Base-by-base conservation (phyloP, 768 basidiomycete species). In the Suillus cothurnatus region DNA sequence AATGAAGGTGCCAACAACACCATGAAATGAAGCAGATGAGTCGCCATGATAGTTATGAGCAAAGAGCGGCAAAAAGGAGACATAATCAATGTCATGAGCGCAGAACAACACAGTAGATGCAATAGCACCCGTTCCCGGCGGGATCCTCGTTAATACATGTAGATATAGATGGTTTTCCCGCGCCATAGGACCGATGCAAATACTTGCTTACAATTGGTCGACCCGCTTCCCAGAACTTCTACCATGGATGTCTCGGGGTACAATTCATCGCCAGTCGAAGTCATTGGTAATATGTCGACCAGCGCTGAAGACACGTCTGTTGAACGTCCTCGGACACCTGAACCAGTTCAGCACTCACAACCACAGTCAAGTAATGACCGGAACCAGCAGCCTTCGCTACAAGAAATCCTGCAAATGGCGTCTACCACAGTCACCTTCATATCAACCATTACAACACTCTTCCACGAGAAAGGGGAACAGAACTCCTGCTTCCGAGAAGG, bases 381-480 rank as follows among this genome's bases (percentile, higher is more conserved):
- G 23, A 26, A 19, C 36, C 38, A 26, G 23, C 15, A 3, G 2
- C 57, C 57, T 58, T 58, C 57, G 9, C 36, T 58, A 38, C 57
- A 58, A 39, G 57, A 58, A 39, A 58, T 58, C 57, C 57, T 58
- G 38, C 57, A 58, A 58, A 58, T 58, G 57, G 28, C 57, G 9
- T 58, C 57, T 26, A 58, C 57, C 17, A 58, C 57, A 39, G 36
- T 28, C 15, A 58, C 4, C 36, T 58, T 58, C 38, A 39, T 58
- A 39, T 39, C 57, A 58, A 39, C 36, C 36, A 58, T 58, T 26
- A 58, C 57, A 58, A 28, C 57, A 19, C 9, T 39, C 23, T 58
- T 58, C 36, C 36, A 58, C 19, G 57, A 58, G 57, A 58, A 19
- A 58, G 57, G 36, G 17, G 57, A 58, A 23, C 36, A 39, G 57